Base-by-base conservation (phyloP, 2,329 filamentous ascomycete species). In the Alternaria sp. region DNA sequence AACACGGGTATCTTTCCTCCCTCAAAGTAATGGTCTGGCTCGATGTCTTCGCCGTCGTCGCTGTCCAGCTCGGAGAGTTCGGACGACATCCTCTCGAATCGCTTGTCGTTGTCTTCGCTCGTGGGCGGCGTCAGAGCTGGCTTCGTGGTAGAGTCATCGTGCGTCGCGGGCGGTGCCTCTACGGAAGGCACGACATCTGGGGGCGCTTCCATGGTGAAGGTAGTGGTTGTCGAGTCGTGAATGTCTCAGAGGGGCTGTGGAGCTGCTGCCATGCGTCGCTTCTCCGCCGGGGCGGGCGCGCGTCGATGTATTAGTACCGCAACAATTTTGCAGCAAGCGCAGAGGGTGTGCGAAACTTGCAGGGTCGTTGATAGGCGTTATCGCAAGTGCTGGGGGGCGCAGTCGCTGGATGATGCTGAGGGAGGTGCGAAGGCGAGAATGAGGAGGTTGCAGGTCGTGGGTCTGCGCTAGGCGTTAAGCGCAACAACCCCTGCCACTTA, bases 1-100 rank as follows among this genome's bases (percentile, higher is more conserved):
- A 99, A 99, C 64, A 99, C 91, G 9, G 96, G 95, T 36, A 99
- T 91, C 66, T 89, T 92, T 66, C 93, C 88, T 61, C 85, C 87
- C 57, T 88, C 94, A 76, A 93, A 97, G 84, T 93, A 97, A 80
- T 97, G 90, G 77, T 94, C 93, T 1, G 95, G 95, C 50, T 90
- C 84, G 58, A 97, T 87, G 57, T 96, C 92, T 70, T 91, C 91
- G 56, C 80, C 80, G 61, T 82, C 80, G 49, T 84, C 81, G 68
- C 81, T 76, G 54, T 85, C 82, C 49, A 84, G 65, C 47, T 85
- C 83, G 57, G 83, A 83, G 44, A 85, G 72, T 66, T 84, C 83
- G 15, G 82, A 83, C 55, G 82, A 82, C 67, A 82, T 78, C 26
- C 77, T 77, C 62, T 81, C 80, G 36, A 80, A 79, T 61, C 77